Conservation (phyloP, 139 green algal genomes). For the Desmodesmus armatus region DNA sequence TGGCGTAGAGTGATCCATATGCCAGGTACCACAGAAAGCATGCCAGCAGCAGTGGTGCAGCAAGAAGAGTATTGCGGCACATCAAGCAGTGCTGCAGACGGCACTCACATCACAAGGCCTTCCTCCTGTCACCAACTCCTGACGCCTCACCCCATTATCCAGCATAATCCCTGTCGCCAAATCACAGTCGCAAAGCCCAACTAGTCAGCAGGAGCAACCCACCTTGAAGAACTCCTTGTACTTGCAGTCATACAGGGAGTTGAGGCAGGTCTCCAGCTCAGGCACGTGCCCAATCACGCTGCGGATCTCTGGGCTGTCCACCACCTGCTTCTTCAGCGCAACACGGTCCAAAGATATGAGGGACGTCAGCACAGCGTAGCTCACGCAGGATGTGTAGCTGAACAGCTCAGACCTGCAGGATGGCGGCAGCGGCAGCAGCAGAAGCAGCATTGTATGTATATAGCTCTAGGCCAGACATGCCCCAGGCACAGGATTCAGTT, state of each 20-base stretch:
- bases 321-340: slow-evolving; percentile 71
- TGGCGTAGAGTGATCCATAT: too few species aligned
- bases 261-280: slow-evolving; percentile 83
- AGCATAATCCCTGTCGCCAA: too few species aligned
- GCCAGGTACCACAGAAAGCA: too few species aligned
- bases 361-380: slow-evolving; percentile 91
- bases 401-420: slow-evolving; percentile 90
- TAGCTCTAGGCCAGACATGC: too few species aligned
- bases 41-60: not conserved
- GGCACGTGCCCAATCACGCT: slow-evolving; percentile 90
- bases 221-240: slow-evolving; percentile 94
- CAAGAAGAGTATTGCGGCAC: not conserved
- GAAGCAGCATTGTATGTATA: too few species aligned
- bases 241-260: slow-evolving; percentile 91
- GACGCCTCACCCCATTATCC: too few species aligned
- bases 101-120: not conserved
- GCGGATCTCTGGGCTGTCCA: slow-evolving; percentile 96
- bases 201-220: too few species aligned
- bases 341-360: slow-evolving; percentile 83
- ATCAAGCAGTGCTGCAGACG: not conserved
- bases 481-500: too few species aligned
- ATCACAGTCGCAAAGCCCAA: too few species aligned
- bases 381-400: slow-evolving; percentile 87
- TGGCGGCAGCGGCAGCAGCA: too few species aligned
- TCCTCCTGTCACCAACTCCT: too few species aligned